A percentile compares a stretch with the other conserved stretches of the same genome.
These are phyloP conservation scores for Coemansia asiatica DNA, from an alignment of 192 early-diverging fungal genomes.

Conservation along the genomic window DNA sequence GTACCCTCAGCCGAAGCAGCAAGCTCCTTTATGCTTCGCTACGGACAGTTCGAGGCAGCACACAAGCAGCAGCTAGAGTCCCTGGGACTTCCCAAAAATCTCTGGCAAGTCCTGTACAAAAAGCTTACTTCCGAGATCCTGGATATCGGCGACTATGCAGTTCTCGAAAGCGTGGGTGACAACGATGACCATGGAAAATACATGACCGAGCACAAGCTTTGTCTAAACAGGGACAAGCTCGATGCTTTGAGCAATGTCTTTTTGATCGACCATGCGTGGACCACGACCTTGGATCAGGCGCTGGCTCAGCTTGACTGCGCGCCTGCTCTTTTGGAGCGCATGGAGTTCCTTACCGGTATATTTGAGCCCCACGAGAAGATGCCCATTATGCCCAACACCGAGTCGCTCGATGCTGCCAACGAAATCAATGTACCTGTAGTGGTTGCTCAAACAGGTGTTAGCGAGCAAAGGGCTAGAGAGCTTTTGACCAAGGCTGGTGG, in stretches of 20 bases:
- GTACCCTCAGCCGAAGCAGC: conserved; percentile 27
- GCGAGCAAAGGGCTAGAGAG: conserved; percentile 56
- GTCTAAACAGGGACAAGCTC: conserved; percentile 30
- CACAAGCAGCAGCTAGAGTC: conserved; percentile 50
- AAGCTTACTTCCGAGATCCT: conserved; percentile 32
- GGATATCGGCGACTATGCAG: conserved; percentile 44
- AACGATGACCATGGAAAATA: background rate
- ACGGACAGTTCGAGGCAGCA: conserved; percentile 43
- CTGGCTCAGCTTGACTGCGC: conserved; percentile 55
- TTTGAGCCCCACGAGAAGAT: conserved; percentile 43
- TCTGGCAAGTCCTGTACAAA: conserved; percentile 42
- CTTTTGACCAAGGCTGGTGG: conserved; percentile 57
- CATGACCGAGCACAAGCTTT: conserved; percentile 25
- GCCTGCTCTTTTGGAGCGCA: conserved; percentile 62
- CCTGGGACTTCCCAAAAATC: conserved; percentile 32
- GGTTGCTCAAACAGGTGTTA: conserved; percentile 60
- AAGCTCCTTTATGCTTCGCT: conserved; percentile 35
- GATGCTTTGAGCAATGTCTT: conserved; percentile 59
- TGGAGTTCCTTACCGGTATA: conserved; percentile 64
- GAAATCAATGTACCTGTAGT: conserved; percentile 59
- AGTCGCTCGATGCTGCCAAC: conserved; percentile 13
- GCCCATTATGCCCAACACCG: conserved; percentile 40
- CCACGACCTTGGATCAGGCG: conserved; percentile 61
- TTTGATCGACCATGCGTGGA: conserved; percentile 74
- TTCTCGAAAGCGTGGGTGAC: conserved; percentile 14